phyloP scores from a whole-genome alignment of 2,329 filamentous ascomycete genomes.

The Westerdykella aurantiaca region DNA sequence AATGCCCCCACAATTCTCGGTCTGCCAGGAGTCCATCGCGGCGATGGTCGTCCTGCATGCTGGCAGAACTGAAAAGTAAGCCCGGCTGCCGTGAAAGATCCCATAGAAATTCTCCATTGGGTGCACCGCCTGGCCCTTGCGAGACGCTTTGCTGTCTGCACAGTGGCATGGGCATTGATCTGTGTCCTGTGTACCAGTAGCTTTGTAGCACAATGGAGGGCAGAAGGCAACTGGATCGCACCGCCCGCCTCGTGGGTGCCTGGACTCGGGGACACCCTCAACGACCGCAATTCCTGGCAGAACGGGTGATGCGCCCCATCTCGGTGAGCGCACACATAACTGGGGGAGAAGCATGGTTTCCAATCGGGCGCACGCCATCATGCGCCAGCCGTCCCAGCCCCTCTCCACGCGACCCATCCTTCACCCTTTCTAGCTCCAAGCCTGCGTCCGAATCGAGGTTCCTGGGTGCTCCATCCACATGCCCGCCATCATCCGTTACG shows the following conservation, averaged over 20 bases:
- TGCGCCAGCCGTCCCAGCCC: constrained; percentile 8
- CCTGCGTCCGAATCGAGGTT: constrained; percentile 13
- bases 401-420: background rate
- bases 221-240: constrained; percentile 11
- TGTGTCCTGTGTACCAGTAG: no score
- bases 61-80: no score
- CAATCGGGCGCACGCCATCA: constrained; percentile 18
- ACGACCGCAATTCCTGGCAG: background rate
- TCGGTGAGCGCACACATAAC: constrained; percentile 14
- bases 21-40: background rate
- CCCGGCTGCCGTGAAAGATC: no score
- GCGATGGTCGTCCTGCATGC: no score
- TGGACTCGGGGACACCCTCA: constrained; percentile 4
- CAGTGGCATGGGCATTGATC: no score
- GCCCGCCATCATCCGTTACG: constrained; percentile 8
- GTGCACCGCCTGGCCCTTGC: no score
- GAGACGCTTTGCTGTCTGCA: no score
- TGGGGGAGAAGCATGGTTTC: constrained; percentile 3
- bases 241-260: constrained; percentile 21
- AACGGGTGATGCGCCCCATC: constrained; percentile 19
- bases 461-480: constrained; percentile 17
- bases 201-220: no score
- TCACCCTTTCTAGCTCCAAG: constrained; percentile 1
- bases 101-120: no score
- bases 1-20: constrained; percentile 1